Evolutionary conservation across 257 asterid species (phyloP), one percentile per base, ranked within the genome.

Genomic region (Misopates orontium): DNA sequence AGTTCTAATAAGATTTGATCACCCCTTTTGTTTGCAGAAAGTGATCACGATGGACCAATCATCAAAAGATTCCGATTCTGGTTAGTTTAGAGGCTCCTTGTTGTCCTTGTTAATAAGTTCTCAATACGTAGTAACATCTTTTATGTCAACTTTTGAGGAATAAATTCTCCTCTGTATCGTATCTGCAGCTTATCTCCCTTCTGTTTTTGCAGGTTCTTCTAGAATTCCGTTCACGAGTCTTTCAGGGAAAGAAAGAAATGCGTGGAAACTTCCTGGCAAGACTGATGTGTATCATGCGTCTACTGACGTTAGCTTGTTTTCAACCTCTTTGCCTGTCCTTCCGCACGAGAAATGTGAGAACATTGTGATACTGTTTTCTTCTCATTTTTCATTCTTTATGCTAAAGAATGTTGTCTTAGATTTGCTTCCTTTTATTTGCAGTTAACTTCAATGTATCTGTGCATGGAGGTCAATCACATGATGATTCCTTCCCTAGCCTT

Each of bases 271-370:
- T 62, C 96, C 91, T 13, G 70, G 68, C 40, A 78, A 83, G 55
- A 72, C 69, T 31, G 80, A 78, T 77, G 75, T 68, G 28, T 60
- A 70, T 69, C 83, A 78, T 52, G 75, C 88, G 1, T 82, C 88
- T 65, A 80, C 62, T 62, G 95, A 88, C 78, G 94, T 81, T 59
- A 90, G 89, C 84, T 77, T 93, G 75, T 93, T 93, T 78, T 86
- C 98, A 40, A 74, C 94, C 78, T 93, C 98, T 13, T 57, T 90
- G 73, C 95, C 98, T 20, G 85, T 82, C 68, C 82, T 83, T 67
- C 76, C 79, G 6, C 94, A 84, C 67, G 80, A 56, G 64, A 82
- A 89, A 55, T 47, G 98, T 92, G 73, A 77, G 98, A 32, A 28
- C 21, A 32, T 60, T 54, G 36, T 54, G 40, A 52, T 60, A 3